phyloP scores from a whole-genome alignment of 495 filamentous ascomycete species.

The Penicillium samsonianum region DNA sequence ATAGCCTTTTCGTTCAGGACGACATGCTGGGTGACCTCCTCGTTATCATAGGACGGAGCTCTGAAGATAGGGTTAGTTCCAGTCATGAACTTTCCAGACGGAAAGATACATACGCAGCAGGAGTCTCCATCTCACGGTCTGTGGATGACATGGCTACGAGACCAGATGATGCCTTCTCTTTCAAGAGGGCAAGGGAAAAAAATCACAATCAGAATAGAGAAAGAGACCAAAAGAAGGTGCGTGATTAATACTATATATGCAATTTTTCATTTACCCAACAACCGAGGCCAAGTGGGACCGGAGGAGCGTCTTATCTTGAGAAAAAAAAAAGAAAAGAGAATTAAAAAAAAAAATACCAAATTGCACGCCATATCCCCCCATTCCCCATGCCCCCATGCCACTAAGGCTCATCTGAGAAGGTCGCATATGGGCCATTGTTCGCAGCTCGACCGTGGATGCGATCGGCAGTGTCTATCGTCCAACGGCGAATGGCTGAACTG shows the following conservation, averaged over 20 bases:
- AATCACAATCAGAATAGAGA: constrained; percentile 9
- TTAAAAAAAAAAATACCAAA: constrained; percentile 16
- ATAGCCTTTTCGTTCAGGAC: constrained; percentile 32
- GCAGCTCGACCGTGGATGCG: constrained; percentile 26
- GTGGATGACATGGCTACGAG: constrained; percentile 34
- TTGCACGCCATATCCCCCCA: no score
- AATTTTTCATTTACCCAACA: constrained; percentile 20
- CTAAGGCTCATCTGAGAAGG: constrained; percentile 15
- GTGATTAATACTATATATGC: constrained; percentile 29
- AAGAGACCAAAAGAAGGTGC: neutral
- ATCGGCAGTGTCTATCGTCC: constrained; percentile 22
- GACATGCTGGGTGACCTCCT: constrained; percentile 21
- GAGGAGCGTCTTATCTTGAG: constrained; percentile 4
- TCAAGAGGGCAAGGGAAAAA: constrained; percentile 5
- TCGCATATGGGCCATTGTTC: constrained; percentile 14
- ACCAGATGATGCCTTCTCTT: constrained; percentile 15
- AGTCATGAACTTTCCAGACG: constrained; percentile 3
- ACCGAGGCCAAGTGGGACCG: constrained; percentile 22
- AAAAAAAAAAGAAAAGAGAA: constrained; percentile 10
- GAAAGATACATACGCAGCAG: constrained; percentile 32
- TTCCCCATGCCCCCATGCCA: neutral
- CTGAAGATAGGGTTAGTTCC: constrained; percentile 5
- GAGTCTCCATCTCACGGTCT: constrained; percentile 37
- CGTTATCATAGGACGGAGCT: constrained; percentile 18
- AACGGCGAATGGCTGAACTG: constrained; percentile 11